Evolutionary conservation across 306 rosid species (phyloP).

Genomic region (Casuarina equisetifolia): DNA sequence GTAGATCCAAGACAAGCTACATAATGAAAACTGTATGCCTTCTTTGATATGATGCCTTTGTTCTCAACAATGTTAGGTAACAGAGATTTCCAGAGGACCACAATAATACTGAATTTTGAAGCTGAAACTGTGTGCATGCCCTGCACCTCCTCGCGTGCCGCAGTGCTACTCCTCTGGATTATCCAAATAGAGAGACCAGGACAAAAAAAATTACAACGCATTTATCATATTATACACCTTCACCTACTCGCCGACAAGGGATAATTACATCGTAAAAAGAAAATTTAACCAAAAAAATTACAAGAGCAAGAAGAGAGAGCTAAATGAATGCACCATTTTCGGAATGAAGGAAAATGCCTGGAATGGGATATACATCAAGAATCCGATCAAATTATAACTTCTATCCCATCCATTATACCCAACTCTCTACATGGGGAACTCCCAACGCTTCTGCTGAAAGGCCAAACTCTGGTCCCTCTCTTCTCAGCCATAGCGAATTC

Average conservation of each 20-base stretch:
- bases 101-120: background rate
- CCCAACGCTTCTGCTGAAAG: slow-evolving; percentile 53
- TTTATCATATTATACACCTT: background rate
- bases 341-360: background rate
- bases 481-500: slow-evolving; percentile 43
- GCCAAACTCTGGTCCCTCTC: slow-evolving; percentile 32
- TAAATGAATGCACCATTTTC: slow-evolving; percentile 14
- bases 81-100: background rate
- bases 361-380: background rate
- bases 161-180: background rate
- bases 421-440: slow-evolving; percentile 52
- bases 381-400: slow-evolving; percentile 14
- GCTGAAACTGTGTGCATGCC: background rate
- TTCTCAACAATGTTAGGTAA: background rate
- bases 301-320: background rate
- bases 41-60: background rate
- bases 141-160: background rate
- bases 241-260: background rate
- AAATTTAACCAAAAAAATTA: slow-evolving; percentile 16
- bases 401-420: slow-evolving; percentile 58
- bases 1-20: background rate
- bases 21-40: background rate
- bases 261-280: slow-evolving; percentile 18
- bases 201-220: background rate
- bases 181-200: background rate